Evolutionary conservation across 2,329 filamentous ascomycete genomes (phyloP).

Genomic region (Colletotrichum sp.): DNA sequence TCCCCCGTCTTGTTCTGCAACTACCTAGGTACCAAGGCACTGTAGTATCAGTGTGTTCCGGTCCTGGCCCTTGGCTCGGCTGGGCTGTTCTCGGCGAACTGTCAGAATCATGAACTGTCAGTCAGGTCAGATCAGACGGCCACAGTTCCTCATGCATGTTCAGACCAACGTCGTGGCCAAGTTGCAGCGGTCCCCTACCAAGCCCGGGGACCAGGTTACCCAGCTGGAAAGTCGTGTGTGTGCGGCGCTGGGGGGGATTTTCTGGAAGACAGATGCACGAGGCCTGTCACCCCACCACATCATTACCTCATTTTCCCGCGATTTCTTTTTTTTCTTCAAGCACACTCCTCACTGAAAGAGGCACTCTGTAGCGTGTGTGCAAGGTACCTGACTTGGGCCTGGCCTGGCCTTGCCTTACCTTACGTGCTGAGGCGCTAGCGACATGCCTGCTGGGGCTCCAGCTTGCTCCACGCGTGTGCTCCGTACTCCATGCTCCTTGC

Average conservation of each 20-base stretch:
- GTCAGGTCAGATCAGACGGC: background rate
- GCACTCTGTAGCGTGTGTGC: background rate
- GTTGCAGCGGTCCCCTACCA: background rate
- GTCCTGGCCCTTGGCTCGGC: background rate
- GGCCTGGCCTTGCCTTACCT: background rate
- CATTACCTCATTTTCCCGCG: constrained; percentile 4
- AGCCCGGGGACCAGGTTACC: background rate
- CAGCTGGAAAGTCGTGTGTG: background rate
- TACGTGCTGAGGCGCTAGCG: background rate
- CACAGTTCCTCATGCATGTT: background rate
- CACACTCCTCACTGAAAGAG: background rate
- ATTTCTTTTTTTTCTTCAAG: background rate
- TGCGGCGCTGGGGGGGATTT: background rate
- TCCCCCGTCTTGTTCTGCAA: background rate
- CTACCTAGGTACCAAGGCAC: background rate
- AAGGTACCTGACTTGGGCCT: background rate
- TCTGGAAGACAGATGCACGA: background rate
- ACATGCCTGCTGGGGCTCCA: constrained; percentile 2
- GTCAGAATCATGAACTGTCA: background rate
- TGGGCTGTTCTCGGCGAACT: constrained; percentile 7
- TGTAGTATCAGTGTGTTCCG: background rate
- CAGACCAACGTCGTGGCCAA: background rate
- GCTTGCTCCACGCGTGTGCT: constrained; percentile 1
- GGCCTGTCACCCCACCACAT: constrained; percentile 16
- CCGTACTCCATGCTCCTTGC: background rate